phyloP scores from a whole-genome alignment of 345 rosid species.

The Capsella bursapastoris region DNA sequence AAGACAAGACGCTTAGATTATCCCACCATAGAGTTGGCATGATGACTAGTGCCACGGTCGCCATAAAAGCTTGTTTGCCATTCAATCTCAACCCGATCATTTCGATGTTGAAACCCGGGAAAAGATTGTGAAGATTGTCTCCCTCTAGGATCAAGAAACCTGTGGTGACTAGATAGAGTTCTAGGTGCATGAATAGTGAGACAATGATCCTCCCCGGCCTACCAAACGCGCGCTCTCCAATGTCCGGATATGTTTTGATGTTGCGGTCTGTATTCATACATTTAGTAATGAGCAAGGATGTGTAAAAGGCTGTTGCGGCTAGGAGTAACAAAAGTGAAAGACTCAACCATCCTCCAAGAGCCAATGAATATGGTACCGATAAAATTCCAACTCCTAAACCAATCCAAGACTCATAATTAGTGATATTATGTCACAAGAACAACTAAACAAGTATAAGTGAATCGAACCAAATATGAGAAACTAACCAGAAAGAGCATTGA shows the following conservation, averaged over 20 bases:
- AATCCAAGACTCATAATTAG: background rate
- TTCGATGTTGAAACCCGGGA: conserved; percentile 43
- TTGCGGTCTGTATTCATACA: conserved; percentile 49
- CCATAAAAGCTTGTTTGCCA: conserved; percentile 46
- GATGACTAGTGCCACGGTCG: conserved; percentile 43
- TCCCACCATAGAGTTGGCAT: conserved; percentile 54
- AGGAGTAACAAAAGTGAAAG: conserved; percentile 46
- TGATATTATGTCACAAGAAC: background rate
- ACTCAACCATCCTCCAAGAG: conserved; percentile 59
- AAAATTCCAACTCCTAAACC: conserved; percentile 50
- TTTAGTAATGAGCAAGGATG: conserved; percentile 47
- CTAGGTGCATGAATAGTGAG: conserved; percentile 49
- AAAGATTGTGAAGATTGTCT: conserved; percentile 53
- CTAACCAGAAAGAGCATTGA: conserved; percentile 42
- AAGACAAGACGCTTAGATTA: conserved; percentile 47
- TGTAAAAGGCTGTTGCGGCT: conserved; percentile 49
- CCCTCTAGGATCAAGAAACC: conserved; percentile 56
- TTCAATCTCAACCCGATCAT: conserved; percentile 39
- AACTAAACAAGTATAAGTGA: background rate
- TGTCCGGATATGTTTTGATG: conserved; percentile 46
- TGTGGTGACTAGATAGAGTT: conserved; percentile 57
- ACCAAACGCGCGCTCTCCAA: conserved; percentile 54
- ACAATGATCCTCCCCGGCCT: conserved; percentile 48
- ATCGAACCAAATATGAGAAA: background rate
- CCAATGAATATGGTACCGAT: conserved; percentile 55